Conservation (phyloP, 2,329 filamentous ascomycete species). For the Fusarium sp. region DNA sequence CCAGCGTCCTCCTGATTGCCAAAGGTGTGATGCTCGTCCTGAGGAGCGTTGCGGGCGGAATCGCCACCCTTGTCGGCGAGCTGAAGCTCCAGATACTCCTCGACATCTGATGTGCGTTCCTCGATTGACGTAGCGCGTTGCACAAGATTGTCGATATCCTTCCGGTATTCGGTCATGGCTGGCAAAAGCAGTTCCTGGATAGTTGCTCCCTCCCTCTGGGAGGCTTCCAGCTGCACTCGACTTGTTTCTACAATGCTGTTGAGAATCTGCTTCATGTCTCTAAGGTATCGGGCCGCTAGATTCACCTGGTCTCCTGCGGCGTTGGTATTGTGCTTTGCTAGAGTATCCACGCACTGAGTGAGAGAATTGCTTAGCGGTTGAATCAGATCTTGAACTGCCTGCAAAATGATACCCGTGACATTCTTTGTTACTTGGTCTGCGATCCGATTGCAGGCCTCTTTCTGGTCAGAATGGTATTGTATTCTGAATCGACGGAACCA, state of each 20-base stretch:
- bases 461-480: background rate
- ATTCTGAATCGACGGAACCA: background rate
- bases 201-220: background rate
- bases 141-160: background rate
- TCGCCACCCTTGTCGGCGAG: background rate
- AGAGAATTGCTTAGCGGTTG: background rate
- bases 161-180: background rate
- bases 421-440: background rate
- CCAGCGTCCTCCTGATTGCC: accelerated
- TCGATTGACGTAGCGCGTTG: background rate
- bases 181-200: background rate
- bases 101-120: background rate
- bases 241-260: background rate
- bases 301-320: background rate
- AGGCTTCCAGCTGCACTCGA: background rate
- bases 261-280: background rate
- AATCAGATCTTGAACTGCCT: background rate
- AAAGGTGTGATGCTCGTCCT: background rate
- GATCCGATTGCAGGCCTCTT: too few species aligned
- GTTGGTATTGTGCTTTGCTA: background rate
- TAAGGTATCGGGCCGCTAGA: background rate
- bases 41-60: background rate
- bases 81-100: background rate
- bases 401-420: background rate
- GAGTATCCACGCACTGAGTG: background rate